Evolutionary conservation across 352 stramenopile species (phyloP).

Genomic region (Pythium plurisporium): DNA sequence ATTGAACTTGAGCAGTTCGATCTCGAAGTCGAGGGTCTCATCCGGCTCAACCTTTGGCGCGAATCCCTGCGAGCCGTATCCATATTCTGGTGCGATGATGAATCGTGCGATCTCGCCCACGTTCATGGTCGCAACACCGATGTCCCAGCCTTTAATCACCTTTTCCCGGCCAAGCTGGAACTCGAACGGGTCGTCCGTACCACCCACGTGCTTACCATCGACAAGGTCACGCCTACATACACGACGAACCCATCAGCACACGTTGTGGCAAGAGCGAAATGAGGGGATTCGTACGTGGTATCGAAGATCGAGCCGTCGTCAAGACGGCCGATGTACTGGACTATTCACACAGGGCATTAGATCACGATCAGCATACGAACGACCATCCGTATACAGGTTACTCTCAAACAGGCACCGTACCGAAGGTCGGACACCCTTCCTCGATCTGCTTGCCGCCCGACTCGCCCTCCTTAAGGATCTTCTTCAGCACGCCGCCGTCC

Average conservation of each 20-base stretch:
- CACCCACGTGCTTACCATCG: slow-evolving; percentile 75
- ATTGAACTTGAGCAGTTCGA: slow-evolving; percentile 75
- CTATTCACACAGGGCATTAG: slow-evolving; percentile 19
- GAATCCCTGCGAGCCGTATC: slow-evolving; percentile 72
- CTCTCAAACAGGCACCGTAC: slow-evolving; percentile 14
- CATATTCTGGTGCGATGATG: slow-evolving; percentile 80
- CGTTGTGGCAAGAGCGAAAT: too few relatives aligned
- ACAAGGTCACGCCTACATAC: slow-evolving; percentile 60
- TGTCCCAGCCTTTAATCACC: slow-evolving; percentile 85
- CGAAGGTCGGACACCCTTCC: slow-evolving; percentile 80
- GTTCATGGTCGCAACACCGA: slow-evolving; percentile 77
- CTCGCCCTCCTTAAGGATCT: slow-evolving; percentile 65
- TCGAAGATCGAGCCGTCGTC: slow-evolving; percentile 86
- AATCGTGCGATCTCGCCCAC: slow-evolving; percentile 75
- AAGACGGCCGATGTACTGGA: slow-evolving; percentile 81
- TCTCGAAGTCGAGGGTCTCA: slow-evolving; percentile 85
- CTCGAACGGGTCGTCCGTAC: slow-evolving; percentile 82
- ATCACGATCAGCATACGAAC: neutral
- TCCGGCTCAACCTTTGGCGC: slow-evolving; percentile 81
- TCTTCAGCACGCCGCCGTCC: slow-evolving; percentile 78
- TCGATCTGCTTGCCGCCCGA: slow-evolving; percentile 42
- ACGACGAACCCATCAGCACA: neutral
- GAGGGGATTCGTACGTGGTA: slow-evolving; percentile 51
- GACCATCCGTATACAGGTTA: neutral
- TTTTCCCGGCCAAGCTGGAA: slow-evolving; percentile 83